Evolutionary conservation across 2,329 filamentous ascomycete species (phyloP).

Genomic region (Colletotrichum brevisporum): DNA sequence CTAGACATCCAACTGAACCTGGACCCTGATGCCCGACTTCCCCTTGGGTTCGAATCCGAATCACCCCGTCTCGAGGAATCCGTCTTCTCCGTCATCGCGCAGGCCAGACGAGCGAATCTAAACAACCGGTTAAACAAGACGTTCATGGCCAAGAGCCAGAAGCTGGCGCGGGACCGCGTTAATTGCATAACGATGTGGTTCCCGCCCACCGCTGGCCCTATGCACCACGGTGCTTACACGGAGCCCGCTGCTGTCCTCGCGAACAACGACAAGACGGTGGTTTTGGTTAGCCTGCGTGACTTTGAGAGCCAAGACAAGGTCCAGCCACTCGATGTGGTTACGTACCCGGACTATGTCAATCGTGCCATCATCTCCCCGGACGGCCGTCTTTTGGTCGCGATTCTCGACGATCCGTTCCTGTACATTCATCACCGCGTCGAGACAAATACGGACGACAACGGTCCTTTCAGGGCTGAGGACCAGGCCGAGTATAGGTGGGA

Average conservation of each 20-base stretch:
- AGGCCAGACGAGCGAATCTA: slow-evolving; percentile 50
- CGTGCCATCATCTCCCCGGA: slow-evolving; percentile 95
- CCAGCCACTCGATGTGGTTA: slow-evolving; percentile 77
- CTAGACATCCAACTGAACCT: slow-evolving; percentile 46
- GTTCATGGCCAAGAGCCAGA: slow-evolving; percentile 64
- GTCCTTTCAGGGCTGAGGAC: slow-evolving; percentile 44
- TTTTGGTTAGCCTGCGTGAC: slow-evolving; percentile 82
- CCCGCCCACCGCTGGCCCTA: slow-evolving; percentile 56
- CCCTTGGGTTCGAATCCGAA: slow-evolving; percentile 48
- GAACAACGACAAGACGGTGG: slow-evolving; percentile 93
- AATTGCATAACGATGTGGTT: slow-evolving; percentile 78
- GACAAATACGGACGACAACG: slow-evolving; percentile 50
- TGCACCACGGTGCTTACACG: slow-evolving; percentile 57
- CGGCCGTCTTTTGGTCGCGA: slow-evolving; percentile 82
- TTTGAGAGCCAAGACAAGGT: slow-evolving; percentile 59
- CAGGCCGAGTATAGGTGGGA: slow-evolving; percentile 63
- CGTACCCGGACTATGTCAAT: slow-evolving; percentile 89
- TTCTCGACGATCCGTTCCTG: slow-evolving; percentile 88
- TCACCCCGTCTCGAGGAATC: slow-evolving; percentile 50
- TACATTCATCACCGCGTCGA: slow-evolving; percentile 80
- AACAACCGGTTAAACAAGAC: slow-evolving; percentile 58
- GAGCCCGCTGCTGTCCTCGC: slow-evolving; percentile 78
- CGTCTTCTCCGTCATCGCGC: slow-evolving; percentile 53
- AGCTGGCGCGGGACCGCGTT: slow-evolving; percentile 72
- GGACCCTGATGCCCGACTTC: slow-evolving; percentile 52